Evolutionary conservation across 2,329 filamentous ascomycete genomes (phyloP).

Genomic region (Fusarium goolgardi): DNA sequence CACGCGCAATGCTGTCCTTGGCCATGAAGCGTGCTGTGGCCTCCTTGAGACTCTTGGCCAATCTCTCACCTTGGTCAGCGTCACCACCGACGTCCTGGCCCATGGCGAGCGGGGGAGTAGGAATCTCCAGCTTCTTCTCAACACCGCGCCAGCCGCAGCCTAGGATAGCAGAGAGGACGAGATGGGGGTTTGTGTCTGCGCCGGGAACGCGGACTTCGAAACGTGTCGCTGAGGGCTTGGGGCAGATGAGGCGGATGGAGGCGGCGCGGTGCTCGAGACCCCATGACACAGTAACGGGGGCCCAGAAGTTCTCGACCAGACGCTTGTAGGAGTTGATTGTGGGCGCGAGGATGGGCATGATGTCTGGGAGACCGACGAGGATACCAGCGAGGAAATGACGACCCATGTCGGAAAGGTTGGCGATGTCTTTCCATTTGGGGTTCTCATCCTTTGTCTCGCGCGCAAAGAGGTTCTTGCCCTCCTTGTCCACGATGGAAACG

Average conservation of each 20-base stretch:
- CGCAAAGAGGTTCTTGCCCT: slow-evolving; percentile 86
- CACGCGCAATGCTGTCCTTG: slow-evolving; percentile 85
- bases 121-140: slow-evolving; percentile 89
- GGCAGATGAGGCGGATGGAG: slow-evolving; percentile 88
- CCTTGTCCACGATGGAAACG: slow-evolving; percentile 82
- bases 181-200: slow-evolving; percentile 92
- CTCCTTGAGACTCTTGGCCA: slow-evolving; percentile 88
- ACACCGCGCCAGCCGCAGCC: slow-evolving; percentile 91
- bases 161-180: slow-evolving; percentile 86
- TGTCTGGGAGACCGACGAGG: slow-evolving; percentile 86
- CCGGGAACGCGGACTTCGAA: slow-evolving; percentile 94
- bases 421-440: slow-evolving; percentile 79
- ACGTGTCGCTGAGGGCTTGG: slow-evolving; percentile 86
- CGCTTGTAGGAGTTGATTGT: slow-evolving; percentile 99
- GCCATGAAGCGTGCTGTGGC: slow-evolving; percentile 82
- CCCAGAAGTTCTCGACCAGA: slow-evolving; percentile 99
- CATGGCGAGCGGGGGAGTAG: slow-evolving; percentile 83
- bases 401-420: slow-evolving; percentile 85
- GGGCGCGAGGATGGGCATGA: slow-evolving; percentile 95
- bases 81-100: slow-evolving; percentile 82
- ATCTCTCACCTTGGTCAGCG: slow-evolving; percentile 76
- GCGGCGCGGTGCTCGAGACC: slow-evolving; percentile 94
- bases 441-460: slow-evolving; percentile 77
- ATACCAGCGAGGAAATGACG: slow-evolving; percentile 93
- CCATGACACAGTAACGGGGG: slow-evolving; percentile 97